Percentiles rank a stretch among this genome's conserved stretches.
Evolutionary conservation across 225 moss, liverwort and hornwort species (phyloP).

Genomic region (Climacium dendroides): DNA sequence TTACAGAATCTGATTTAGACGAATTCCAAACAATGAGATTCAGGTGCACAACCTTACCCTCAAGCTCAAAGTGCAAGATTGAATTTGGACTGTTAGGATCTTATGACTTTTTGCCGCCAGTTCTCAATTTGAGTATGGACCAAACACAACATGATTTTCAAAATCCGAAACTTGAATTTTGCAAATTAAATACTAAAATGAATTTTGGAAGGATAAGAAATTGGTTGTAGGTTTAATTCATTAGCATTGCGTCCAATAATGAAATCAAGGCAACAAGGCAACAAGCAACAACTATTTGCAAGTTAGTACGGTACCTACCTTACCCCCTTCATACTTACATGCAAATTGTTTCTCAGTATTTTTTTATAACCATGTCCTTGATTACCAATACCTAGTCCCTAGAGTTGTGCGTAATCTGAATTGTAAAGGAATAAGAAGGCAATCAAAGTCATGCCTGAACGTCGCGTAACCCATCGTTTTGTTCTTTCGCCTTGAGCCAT

Average conservation of each 20-base stretch:
- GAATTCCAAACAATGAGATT: neutral
- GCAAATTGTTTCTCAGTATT: neutral
- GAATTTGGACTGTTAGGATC: neutral
- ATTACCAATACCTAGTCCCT: neutral
- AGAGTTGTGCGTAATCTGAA: neutral
- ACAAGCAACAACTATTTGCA: neutral
- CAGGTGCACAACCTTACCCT: neutral
- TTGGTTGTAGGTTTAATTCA: neutral
- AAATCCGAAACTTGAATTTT: neutral
- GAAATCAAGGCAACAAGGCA: neutral
- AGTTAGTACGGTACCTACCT: neutral
- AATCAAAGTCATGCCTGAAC: slow-evolving; percentile 6
- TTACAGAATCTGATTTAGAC: neutral
- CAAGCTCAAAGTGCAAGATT: neutral
- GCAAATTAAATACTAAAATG: neutral
- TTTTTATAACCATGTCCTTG: neutral
- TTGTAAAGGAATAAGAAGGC: neutral
- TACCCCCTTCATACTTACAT: neutral
- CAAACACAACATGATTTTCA: neutral
- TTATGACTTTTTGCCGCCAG: neutral
- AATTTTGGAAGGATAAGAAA: neutral
- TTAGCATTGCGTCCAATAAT: neutral
- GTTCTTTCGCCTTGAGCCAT: slow-evolving; percentile 7
- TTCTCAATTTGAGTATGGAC: neutral
- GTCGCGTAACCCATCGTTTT: neutral